Evolutionary conservation across 768 basidiomycete genomes (phyloP), one percentile per base, ranked within the genome.

Genomic region (Suillus variegatus): DNA sequence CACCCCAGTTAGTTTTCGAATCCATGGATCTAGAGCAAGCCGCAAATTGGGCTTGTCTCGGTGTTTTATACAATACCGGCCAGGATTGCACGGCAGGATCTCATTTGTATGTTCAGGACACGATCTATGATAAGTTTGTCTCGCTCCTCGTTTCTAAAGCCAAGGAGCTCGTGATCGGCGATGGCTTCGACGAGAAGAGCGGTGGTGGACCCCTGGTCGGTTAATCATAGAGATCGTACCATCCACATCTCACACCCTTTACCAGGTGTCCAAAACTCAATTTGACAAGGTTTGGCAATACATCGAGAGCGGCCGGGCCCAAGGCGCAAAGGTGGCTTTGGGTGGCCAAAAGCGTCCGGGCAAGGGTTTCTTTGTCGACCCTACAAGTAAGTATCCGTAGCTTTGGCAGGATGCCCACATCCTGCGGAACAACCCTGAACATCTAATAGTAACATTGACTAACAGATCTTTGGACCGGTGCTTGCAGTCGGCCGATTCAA

Each of bases 51-150:
- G 87, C 88, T 25, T 90, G 89, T 9, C 82, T 95, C 28, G 94
- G 95, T 25, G 90, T 95, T 64, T 88, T 90, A 70, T 95, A 92
- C 78, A 94, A 94, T 71, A 88, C 91, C 43, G 93, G 94, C n/a
- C 93, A 97, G 77, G 93, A 94, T 73, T 97, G 96, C 76, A 94
- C 92, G 4, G 95, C 95, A 28, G 94, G 96, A 47, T 96, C 94
- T 41, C 86, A 96, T 16, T 79, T 95, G 44, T 95, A 93, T 73
- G 94, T 94, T 25, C 95, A 98, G 73, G 91, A 95, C 62, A 84
- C 85, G 28, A 83, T 96, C 61, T 93, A 97, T 74, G 93, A 97
- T 74, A 89, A 88, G 74, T 96, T 97, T 75, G 72, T 96, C 38
- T 76, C 82, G 36, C 68, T 89, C 62, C 78, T 95, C 47, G 84